Evolutionary conservation across 352 stramenopile genomes (phyloP).

Genomic region (Phytophthora fragariaefolia): DNA sequence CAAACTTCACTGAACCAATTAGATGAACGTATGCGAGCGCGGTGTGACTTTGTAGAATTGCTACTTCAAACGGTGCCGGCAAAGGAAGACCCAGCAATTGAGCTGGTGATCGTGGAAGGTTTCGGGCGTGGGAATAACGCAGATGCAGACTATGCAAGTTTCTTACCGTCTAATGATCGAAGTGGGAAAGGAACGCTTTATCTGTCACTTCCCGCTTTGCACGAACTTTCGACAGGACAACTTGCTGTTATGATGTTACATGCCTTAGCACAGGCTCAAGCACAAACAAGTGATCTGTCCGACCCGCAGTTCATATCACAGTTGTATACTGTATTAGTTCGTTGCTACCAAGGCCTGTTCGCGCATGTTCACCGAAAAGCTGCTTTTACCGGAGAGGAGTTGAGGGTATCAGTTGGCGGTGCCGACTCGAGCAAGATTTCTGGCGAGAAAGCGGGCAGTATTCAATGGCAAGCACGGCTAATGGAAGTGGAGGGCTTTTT

Average conservation of each 20-base stretch:
- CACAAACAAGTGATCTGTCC: slow-evolving; percentile 46
- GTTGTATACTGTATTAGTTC: slow-evolving; percentile 59
- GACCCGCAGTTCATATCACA: slow-evolving; percentile 56
- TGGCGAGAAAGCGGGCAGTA: neutral
- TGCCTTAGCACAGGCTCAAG: slow-evolving; percentile 45
- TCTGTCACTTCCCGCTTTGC: slow-evolving; percentile 36
- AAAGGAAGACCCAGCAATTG: slow-evolving; percentile 1
- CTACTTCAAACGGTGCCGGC: slow-evolving; percentile 34
- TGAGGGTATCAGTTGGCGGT: no score
- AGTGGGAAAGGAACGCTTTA: slow-evolving; percentile 36
- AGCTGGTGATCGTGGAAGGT: slow-evolving; percentile 12
- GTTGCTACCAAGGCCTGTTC: slow-evolving; percentile 72
- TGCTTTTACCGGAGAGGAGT: neutral
- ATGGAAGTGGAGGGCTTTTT: slow-evolving; percentile 66
- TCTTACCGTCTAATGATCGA: neutral
- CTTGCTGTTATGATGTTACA: slow-evolving; percentile 63
- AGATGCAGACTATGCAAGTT: slow-evolving; percentile 24
- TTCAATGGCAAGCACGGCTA: slow-evolving; percentile 53
- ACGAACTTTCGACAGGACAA: slow-evolving; percentile 55
- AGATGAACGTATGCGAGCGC: slow-evolving; percentile 38
- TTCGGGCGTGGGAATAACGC: slow-evolving; percentile 20
- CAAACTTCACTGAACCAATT: slow-evolving; percentile 20
- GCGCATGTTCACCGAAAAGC: slow-evolving; percentile 27
- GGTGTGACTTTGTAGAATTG: slow-evolving; percentile 39
- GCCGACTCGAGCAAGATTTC: slow-evolving; percentile 3